phyloP scores from a whole-genome alignment of 192 early-diverging fungal genomes.

The Podila horticola region DNA sequence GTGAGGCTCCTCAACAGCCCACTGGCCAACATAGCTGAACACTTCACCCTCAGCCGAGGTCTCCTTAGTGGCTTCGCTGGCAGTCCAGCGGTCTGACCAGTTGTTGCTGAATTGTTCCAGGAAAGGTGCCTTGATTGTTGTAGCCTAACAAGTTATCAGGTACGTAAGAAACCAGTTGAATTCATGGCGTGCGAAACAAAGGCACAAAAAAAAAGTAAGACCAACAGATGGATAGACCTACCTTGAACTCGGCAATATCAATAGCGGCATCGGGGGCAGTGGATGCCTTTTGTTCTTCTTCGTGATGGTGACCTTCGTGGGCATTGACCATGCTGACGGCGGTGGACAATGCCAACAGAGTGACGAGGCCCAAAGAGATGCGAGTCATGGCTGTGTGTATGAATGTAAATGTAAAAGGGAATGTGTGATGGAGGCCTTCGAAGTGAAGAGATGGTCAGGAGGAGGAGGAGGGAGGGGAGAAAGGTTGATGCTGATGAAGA shows the following conservation, averaged over 20 bases:
- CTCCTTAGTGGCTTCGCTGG: conserved; percentile 73
- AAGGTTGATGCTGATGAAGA: background rate
- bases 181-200: no score
- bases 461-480: background rate
- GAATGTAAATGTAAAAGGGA: background rate
- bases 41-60: conserved; percentile 77
- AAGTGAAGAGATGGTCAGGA: background rate
- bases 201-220: no score
- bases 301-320: background rate
- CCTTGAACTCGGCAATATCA: conserved; percentile 18
- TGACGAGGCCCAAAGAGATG: conserved; percentile 10
- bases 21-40: conserved; percentile 72
- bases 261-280: background rate
- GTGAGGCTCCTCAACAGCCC: conserved; percentile 77
- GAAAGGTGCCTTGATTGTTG: conserved; percentile 69
- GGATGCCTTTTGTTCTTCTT: background rate
- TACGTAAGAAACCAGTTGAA: no score
- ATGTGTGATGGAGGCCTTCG: no score
- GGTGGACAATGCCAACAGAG: conserved; percentile 31
- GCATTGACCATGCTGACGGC: conserved; percentile 27
- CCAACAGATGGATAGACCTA: background rate
- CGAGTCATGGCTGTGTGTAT: conserved; percentile 7
- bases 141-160: conserved; percentile 53
- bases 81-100: conserved; percentile 70
- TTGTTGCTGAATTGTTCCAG: conserved; percentile 74